Base-by-base conservation (phyloP, 1,139 yeast species). In the Yamadazyma triangularis region DNA sequence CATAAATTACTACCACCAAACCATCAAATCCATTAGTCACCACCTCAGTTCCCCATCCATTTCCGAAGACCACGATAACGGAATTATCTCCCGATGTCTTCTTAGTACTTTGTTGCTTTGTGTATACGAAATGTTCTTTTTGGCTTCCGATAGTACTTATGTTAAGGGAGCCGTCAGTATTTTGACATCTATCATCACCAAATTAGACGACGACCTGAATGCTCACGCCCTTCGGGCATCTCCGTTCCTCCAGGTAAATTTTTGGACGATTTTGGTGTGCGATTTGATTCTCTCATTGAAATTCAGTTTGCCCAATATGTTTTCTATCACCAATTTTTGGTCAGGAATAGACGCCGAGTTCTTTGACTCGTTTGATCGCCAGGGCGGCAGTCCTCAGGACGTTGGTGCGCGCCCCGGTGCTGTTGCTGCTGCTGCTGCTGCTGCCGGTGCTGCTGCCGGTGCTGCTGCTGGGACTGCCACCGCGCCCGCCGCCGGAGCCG, bases 31-130 rank as follows among this genome's bases (percentile, higher is more conserved):
- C 4, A 57, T 64, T 19, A 50, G 63, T 24, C 45, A 56, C 24
- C 47, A 58, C 29, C 42, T 58, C 28, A 10, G 15, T 8, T 16
- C 40, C 13, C 53, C 58, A 26, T 34, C 48, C 9, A 53, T 58
- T 2, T 51, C 42, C 6, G 41, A 44, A 19, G 57, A 44, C 13
- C 45, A 49, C 25, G 53, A 50, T 13, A 50, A 48, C 14, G 64
- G 62, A 2, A 48, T 56, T 8, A 53, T 58, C 21, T 55, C 63
- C 4, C 43, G 68, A 23, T 64, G 70, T 35, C 48, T 64, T 21
- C 40, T 64, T 18, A 60, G 67, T 37, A 59, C 69, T 0, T 53
- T 55, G 15, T 41, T 64, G n/a, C 48, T 64, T 15, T 61, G 70
- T 28, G 52, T 63, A 11, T 62, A 61, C 39, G 71, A 64, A 40